Evolutionary conservation across 495 filamentous ascomycete species (phyloP).

Genomic region (Penicillium herquei): DNA sequence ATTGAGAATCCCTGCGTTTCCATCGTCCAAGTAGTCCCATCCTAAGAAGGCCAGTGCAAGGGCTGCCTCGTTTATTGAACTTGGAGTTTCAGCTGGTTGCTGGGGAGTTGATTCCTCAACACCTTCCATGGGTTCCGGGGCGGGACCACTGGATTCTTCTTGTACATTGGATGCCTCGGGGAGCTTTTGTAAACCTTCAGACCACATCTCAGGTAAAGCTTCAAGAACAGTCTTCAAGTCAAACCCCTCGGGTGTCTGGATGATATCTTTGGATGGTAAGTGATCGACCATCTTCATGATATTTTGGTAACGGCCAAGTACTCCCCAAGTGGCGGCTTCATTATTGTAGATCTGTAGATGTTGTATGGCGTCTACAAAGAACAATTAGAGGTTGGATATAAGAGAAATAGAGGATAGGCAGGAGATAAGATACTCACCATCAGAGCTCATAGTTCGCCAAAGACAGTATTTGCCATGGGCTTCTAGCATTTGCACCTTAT

Average conservation of each 20-base stretch:
- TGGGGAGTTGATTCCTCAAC: not conserved
- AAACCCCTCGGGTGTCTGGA: constrained; percentile 43
- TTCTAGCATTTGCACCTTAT: constrained; percentile 65
- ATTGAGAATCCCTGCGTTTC: constrained; percentile 64
- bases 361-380: constrained; percentile 46
- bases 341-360: constrained; percentile 58
- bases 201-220: constrained; percentile 31
- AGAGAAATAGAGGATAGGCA: no score
- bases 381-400: constrained; percentile 10
- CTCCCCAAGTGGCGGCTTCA: constrained; percentile 50
- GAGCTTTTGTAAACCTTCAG: constrained; percentile 21
- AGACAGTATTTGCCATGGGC: constrained; percentile 81
- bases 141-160: not conserved
- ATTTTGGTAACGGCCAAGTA: constrained; percentile 61
- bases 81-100: constrained; percentile 10
- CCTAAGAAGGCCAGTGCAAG: constrained; percentile 78
- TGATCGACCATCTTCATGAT: constrained; percentile 46
- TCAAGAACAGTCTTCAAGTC: constrained; percentile 33
- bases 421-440: constrained; percentile 53
- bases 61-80: constrained; percentile 59
- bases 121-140: constrained; percentile 8
- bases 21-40: constrained; percentile 73
- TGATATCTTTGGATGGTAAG: constrained; percentile 50
- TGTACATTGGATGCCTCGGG: constrained; percentile 9
- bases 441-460: constrained; percentile 82